Evolutionary conservation across 371 early-diverging fungal genomes (phyloP), one percentile per base, ranked within the genome.

Genomic region (Actinomortierella ambigua): DNA sequence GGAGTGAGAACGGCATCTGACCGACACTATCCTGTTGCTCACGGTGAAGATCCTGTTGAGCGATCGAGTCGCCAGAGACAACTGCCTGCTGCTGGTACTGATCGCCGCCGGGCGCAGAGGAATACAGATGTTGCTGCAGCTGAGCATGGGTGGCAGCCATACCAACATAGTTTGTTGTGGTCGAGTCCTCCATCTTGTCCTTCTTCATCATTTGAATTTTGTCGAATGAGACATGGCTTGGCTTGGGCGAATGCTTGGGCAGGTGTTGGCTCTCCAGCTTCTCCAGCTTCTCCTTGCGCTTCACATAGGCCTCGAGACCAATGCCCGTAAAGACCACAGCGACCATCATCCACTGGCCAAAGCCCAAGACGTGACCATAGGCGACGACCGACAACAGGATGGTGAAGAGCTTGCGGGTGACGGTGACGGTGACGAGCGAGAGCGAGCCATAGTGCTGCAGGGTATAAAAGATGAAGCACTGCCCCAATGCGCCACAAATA

Each of bases 391-490:
- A 93, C 40, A 98, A 69, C 40, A 99, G 66, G 79, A 99, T 96
- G 0, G 95, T 93, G 56, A 98, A 90, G 79, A 99, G 88, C 79
- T 99, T 99, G 56, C 99, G 85, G 0, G 98, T 97, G 18, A 99
- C 95, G 0, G 94, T 99, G 43, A 98, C 91, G 5, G 95, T 98
- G 9, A 95, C 97, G 41, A 98, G 77, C 17, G 88, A 87, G 49
- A 99, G 70, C 59, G 95, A 90, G 15, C 99, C 99, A 79, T 94
- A 97, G 15, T 87, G 85, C 59, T 92, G 92, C 28, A 99, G 85
- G 53, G 94, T 94, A 79, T 94, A 93, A 81, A 96, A 99, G 55
- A 99, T 95, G 75, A 98, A 96, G 79, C 92, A 90, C 81, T 99
- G 99, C n/a, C 99, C 99, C 24, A 97, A 34, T 2, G 97, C 93